Percentiles rank a stretch among this genome's conserved stretches.
These are phyloP conservation scores for Penicillium freii DNA, from an alignment of 2,329 filamentous ascomycete genomes.

Conservation along the genomic window DNA sequence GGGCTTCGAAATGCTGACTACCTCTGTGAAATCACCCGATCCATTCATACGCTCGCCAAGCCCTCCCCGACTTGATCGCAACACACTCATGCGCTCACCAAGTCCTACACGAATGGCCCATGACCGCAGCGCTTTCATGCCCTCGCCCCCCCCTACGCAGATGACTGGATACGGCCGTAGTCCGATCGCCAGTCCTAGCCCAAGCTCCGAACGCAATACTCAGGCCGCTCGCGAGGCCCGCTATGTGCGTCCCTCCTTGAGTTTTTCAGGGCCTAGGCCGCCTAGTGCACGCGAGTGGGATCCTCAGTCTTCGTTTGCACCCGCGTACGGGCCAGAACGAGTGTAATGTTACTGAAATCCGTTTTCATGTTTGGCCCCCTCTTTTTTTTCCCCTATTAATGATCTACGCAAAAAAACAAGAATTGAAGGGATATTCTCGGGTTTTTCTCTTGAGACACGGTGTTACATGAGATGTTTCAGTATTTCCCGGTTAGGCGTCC, in stretches of 20 bases:
- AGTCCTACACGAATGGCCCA: constrained; percentile 14
- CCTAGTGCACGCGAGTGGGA: constrained; percentile 41
- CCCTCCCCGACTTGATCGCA: constrained; percentile 13
- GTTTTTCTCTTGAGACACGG: neutral
- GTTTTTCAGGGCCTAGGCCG: constrained; percentile 50
- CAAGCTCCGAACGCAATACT: constrained; percentile 18
- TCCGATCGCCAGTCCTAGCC: constrained; percentile 29
- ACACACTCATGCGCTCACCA: constrained; percentile 20
- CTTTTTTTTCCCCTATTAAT: neutral
- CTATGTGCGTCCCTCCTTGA: constrained; percentile 49
- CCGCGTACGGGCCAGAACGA: constrained; percentile 12
- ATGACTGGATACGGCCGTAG: constrained; percentile 17
- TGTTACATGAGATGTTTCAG: constrained; percentile 1
- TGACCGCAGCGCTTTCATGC: constrained; percentile 6
- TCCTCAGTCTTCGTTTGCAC: constrained; percentile 38
- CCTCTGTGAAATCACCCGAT: constrained; percentile 36
- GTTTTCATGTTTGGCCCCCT: neutral
- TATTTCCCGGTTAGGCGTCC: neutral
- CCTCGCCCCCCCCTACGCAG: constrained; percentile 19
- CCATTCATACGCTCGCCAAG: constrained; percentile 22
- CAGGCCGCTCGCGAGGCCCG: constrained; percentile 46
- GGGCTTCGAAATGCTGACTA: constrained; percentile 75
- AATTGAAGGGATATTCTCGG: neutral
- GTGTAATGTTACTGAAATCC: constrained; percentile 7
- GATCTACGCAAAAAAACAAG: neutral